These are phyloP conservation scores for Angophora floribunda DNA, from an alignment of 345 rosid species.

Conservation along the genomic window DNA sequence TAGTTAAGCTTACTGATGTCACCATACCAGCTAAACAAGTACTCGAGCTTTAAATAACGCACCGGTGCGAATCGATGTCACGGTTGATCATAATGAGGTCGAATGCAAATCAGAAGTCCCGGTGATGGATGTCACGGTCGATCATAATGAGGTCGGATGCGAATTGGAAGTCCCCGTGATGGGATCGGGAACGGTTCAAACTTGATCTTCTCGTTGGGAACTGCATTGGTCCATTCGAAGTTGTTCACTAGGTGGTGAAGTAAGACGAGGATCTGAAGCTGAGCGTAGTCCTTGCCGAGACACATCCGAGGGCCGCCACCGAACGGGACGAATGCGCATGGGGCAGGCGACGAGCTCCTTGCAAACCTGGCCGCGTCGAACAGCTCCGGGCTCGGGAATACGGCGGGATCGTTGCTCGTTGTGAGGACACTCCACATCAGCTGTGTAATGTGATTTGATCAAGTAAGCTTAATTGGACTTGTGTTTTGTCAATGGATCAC, in stretches of 20 bases:
- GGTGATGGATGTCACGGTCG: not conserved
- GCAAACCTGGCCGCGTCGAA: constrained; percentile 10
- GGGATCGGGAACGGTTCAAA: constrained; percentile 5
- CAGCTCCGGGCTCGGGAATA: not conserved
- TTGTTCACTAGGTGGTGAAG: constrained; percentile 8
- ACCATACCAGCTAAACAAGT: not conserved
- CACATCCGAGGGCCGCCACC: constrained; percentile 19
- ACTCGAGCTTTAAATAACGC: not conserved
- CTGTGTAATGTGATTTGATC: not conserved
- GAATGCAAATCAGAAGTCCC: constrained; percentile 7
- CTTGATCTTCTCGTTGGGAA: not conserved
- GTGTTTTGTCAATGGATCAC: not conserved
- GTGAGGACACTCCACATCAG: not conserved
- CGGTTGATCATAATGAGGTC: not conserved
- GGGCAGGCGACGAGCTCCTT: not conserved
- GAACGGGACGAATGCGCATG: constrained; percentile 2
- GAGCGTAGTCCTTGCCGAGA: constrained; percentile 5
- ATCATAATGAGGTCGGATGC: not conserved
- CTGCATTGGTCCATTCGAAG: constrained; percentile 8
- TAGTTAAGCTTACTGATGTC: not conserved
- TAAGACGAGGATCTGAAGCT: constrained; percentile 5
- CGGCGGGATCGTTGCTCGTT: constrained; percentile 1
- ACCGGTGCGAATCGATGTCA: not conserved
- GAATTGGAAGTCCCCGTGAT: constrained; percentile 3
- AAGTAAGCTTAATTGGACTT: not conserved